These are phyloP conservation scores for Quercus cerris DNA, from an alignment of 306 rosid genomes.

Conservation along the genomic window DNA sequence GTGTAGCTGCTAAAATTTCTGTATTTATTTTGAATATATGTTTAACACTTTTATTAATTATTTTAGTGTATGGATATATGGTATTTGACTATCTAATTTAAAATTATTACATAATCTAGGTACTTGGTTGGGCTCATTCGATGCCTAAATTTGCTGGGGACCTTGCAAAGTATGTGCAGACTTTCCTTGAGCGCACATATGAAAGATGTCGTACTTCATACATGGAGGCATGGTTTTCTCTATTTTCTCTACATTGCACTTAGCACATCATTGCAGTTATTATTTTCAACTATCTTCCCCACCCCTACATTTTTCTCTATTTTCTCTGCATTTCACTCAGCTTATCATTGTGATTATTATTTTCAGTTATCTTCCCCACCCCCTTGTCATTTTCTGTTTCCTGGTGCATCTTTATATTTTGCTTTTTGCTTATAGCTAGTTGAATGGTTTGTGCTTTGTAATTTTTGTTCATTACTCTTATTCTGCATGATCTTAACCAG, in stretches of 20 bases:
- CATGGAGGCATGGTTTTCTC: constrained; percentile 72
- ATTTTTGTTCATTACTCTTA: too few relatives aligned
- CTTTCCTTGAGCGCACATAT: constrained; percentile 89
- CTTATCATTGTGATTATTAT: background rate
- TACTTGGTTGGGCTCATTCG: constrained; percentile 99
- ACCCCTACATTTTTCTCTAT: background rate
- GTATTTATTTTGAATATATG: background rate
- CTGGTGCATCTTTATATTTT: background rate
- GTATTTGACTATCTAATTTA: constrained; percentile 20
- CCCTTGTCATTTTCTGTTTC: background rate
- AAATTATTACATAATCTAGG: constrained; percentile 43
- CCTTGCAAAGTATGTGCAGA: constrained; percentile 93
- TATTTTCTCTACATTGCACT: background rate
- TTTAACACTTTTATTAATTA: constrained; percentile 14
- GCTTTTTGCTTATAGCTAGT: background rate
- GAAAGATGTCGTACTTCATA: constrained; percentile 97
- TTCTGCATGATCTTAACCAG: background rate
- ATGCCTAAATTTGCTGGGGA: constrained; percentile 96
- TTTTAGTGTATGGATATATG: constrained; percentile 11
- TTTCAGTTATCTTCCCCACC: background rate
- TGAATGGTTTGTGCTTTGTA: background rate
- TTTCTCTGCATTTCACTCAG: background rate
- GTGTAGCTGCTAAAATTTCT: background rate
- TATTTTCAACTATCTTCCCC: background rate
- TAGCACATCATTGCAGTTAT: background rate